Conservation (phyloP, 257 asterid genomes). For the Solanum dulcamara region DNA sequence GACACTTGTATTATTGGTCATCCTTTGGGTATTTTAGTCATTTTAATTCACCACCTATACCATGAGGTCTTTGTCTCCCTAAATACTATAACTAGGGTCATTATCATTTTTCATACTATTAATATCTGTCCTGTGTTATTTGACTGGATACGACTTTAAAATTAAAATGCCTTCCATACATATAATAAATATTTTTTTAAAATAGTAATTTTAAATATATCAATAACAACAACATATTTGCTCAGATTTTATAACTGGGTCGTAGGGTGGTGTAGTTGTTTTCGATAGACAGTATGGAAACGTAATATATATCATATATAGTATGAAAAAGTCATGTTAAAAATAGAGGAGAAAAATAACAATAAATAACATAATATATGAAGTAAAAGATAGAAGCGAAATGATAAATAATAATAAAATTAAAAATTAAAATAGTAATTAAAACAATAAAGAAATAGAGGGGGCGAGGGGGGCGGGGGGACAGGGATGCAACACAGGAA, state of each 20-base stretch:
- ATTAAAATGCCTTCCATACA: too few relatives aligned
- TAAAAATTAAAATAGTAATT: background rate
- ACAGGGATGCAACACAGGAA: background rate
- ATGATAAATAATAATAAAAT: too few relatives aligned
- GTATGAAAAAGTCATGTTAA: too few relatives aligned
- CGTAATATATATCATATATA: too few relatives aligned
- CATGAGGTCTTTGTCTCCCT: background rate
- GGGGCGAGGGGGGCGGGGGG: background rate
- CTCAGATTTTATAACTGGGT: background rate
- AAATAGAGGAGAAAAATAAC: too few relatives aligned
- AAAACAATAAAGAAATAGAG: background rate
- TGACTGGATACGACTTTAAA: background rate
- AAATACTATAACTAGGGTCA: background rate
- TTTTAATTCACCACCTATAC: background rate
- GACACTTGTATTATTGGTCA: background rate
- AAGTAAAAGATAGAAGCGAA: background rate
- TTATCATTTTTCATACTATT: background rate
- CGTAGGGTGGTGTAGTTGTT: too few relatives aligned
- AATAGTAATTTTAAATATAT: background rate
- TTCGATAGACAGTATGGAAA: too few relatives aligned
- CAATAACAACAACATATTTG: rapidly evolving
- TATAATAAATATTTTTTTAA: too few relatives aligned
- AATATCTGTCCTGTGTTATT: background rate
- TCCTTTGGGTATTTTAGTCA: background rate
- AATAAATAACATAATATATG: too few relatives aligned